Conservation (phyloP, 2,329 filamentous ascomycete genomes). For the Fusarium brevicatenulatum region DNA sequence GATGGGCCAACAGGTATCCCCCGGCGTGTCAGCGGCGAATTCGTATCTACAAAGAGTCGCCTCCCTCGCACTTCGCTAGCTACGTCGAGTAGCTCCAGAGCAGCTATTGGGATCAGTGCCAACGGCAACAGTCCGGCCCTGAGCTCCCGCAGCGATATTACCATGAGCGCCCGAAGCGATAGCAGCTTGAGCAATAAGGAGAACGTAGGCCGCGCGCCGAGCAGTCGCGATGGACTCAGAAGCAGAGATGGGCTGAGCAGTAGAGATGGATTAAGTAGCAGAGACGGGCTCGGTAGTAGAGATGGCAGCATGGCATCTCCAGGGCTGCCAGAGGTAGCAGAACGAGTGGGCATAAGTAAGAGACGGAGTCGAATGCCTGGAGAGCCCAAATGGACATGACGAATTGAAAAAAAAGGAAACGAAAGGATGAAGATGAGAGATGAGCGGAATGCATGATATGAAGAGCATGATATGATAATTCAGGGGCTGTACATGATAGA, state of each 20-base stretch:
- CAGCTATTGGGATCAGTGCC: slow-evolving; percentile 24
- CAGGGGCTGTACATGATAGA: slow-evolving; percentile 26
- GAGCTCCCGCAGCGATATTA: slow-evolving; percentile 37
- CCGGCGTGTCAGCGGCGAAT: slow-evolving; percentile 56
- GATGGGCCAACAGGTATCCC: slow-evolving; percentile 56
- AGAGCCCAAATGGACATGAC: slow-evolving; percentile 44
- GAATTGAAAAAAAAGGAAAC: background rate
- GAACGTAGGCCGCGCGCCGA: slow-evolving; percentile 45
- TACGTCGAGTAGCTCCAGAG: slow-evolving; percentile 39
- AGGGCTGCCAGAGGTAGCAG: slow-evolving; percentile 25
- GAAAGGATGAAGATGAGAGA: background rate
- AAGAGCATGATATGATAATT: slow-evolving; percentile 16
- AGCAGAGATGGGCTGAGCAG: slow-evolving; percentile 36
- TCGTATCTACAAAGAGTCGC: slow-evolving; percentile 51
- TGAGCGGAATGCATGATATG: slow-evolving; percentile 22
- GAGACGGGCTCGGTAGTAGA: slow-evolving; percentile 24
- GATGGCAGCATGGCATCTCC: slow-evolving; percentile 18
- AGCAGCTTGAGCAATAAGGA: slow-evolving; percentile 55
- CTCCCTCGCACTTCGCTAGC: slow-evolving; percentile 53
- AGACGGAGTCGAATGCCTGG: slow-evolving; percentile 43
- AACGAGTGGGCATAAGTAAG: slow-evolving; percentile 33
- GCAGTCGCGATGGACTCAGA: slow-evolving; percentile 40
- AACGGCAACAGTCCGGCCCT: slow-evolving; percentile 30
- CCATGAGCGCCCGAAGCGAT: slow-evolving; percentile 52
- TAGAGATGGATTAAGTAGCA: slow-evolving; percentile 30